Conservation (phyloP, 2,329 filamentous ascomycete genomes). For the Cephalotrichum gorgonifer region DNA sequence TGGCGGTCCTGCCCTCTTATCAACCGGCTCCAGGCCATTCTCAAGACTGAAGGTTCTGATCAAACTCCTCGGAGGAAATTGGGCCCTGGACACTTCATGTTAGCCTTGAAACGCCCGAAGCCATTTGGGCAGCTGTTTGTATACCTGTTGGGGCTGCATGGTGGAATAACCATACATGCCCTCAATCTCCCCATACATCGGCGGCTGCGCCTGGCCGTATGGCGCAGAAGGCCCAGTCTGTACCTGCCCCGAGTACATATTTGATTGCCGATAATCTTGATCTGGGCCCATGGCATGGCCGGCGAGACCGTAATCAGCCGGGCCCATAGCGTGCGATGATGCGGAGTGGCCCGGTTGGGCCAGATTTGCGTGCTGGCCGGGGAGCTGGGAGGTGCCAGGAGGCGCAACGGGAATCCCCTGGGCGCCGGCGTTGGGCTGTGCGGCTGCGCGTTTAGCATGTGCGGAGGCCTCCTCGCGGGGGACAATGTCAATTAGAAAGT, state of each 20-base stretch:
- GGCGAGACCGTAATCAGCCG: constrained; percentile 50
- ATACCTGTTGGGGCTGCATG: constrained; percentile 76
- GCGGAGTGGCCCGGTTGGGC: constrained; percentile 41
- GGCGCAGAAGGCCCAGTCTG: constrained; percentile 60
- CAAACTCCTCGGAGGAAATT: constrained; percentile 36
- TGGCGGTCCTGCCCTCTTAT: neutral
- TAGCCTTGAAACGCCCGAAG: neutral
- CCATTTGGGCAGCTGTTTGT: constrained; percentile 12
- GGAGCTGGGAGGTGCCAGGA: constrained; percentile 9
- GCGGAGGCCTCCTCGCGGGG: constrained; percentile 86
- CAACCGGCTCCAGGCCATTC: neutral
- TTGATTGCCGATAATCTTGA: constrained; percentile 67
- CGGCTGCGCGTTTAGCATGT: constrained; percentile 66
- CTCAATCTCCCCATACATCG: constrained; percentile 74
- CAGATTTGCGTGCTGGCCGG: constrained; percentile 37
- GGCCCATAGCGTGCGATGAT: constrained; percentile 45
- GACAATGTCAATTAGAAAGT: constrained; percentile 98
- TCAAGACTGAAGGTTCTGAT: constrained; percentile 15
- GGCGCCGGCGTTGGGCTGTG: constrained; percentile 32
- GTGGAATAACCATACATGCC: constrained; percentile 77
- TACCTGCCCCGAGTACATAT: constrained; percentile 75
- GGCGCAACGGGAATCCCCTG: constrained; percentile 27
- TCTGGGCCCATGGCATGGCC: constrained; percentile 56
- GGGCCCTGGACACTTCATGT: constrained; percentile 21
- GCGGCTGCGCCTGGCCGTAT: constrained; percentile 68